Conservation (phyloP, 2,329 filamentous ascomycete species). For the Aspergillus ibericus region DNA sequence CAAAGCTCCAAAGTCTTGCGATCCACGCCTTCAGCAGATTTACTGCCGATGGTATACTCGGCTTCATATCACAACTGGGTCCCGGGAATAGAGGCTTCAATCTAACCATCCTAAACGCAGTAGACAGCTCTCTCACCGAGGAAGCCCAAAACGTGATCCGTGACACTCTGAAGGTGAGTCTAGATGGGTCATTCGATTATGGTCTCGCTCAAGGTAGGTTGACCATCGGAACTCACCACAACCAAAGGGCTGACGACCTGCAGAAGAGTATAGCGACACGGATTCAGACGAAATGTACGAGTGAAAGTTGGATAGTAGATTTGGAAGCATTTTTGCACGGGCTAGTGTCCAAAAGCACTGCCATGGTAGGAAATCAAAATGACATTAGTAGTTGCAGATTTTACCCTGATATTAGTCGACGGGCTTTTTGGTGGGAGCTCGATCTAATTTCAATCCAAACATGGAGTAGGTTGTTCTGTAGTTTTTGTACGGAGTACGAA, state of each 20-base stretch:
- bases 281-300: slow-evolving; percentile 16
- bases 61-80: slow-evolving; percentile 31
- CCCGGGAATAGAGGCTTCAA: slow-evolving; percentile 31
- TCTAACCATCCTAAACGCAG: slow-evolving; percentile 30
- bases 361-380: too few relatives aligned
- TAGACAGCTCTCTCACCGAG: slow-evolving; percentile 23
- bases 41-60: slow-evolving; percentile 29
- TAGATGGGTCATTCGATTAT: slow-evolving; percentile 29
- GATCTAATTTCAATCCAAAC: background rate
- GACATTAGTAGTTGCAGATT: too few relatives aligned
- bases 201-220: slow-evolving; percentile 20
- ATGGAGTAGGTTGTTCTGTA: background rate
- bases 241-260: background rate
- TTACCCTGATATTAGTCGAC: background rate
- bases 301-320: background rate
- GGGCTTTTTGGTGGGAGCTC: too few relatives aligned
- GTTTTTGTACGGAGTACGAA: background rate
- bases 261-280: slow-evolving; percentile 26
- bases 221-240: background rate
- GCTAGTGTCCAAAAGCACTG: background rate
- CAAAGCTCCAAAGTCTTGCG: slow-evolving; percentile 29
- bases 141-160: slow-evolving; percentile 30
- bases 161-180: slow-evolving; percentile 22
- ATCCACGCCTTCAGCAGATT: slow-evolving; percentile 38
- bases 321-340: background rate